phyloP scores from a whole-genome alignment of 1,284 basidiomycete genomes.

The Sporisorium graminicola region DNA sequence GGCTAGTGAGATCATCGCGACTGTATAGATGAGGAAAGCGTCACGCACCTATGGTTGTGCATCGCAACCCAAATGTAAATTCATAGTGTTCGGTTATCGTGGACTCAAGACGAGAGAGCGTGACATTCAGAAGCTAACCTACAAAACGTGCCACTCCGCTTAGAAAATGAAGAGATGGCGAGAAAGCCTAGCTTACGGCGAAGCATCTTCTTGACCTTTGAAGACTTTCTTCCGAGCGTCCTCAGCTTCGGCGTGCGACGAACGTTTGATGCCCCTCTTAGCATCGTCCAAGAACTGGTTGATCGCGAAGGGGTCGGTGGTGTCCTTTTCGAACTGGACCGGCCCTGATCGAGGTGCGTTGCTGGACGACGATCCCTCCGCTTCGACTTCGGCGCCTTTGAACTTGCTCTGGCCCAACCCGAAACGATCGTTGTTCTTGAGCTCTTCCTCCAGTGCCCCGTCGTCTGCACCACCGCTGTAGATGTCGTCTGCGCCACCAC shows the following conservation, averaged over 20 bases:
- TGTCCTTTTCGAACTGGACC: slow-evolving; percentile 99
- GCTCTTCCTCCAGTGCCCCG: slow-evolving; percentile 87
- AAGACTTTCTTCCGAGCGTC: slow-evolving; percentile 23
- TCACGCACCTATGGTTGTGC: background rate
- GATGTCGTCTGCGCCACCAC: slow-evolving; percentile 71
- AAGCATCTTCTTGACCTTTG: slow-evolving; percentile 5
- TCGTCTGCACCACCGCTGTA: slow-evolving; percentile 87
- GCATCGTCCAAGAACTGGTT: slow-evolving; percentile 98
- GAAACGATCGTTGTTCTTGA: slow-evolving; percentile 95
- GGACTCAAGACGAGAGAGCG: background rate
- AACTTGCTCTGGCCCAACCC: slow-evolving; percentile 84
- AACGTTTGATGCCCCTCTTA: slow-evolving; percentile 85
- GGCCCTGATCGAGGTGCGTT: slow-evolving; percentile 73
- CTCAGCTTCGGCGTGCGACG: slow-evolving; percentile 23
- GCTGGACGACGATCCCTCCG: slow-evolving; percentile 71
- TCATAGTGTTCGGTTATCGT: background rate
- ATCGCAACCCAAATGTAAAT: slow-evolving; percentile 22
- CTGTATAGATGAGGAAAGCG: slow-evolving; percentile 48
- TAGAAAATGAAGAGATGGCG: too few relatives aligned
- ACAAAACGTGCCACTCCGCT: background rate
- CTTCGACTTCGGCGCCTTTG: slow-evolving; percentile 85
- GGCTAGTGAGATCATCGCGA: slow-evolving; percentile 67
- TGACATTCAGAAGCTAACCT: background rate
- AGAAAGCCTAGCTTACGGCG: too few relatives aligned
- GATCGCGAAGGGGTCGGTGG: slow-evolving; percentile 94